Evolutionary conservation across 768 basidiomycete species (phyloP).

Genomic region (Punctularia strigosozonata): DNA sequence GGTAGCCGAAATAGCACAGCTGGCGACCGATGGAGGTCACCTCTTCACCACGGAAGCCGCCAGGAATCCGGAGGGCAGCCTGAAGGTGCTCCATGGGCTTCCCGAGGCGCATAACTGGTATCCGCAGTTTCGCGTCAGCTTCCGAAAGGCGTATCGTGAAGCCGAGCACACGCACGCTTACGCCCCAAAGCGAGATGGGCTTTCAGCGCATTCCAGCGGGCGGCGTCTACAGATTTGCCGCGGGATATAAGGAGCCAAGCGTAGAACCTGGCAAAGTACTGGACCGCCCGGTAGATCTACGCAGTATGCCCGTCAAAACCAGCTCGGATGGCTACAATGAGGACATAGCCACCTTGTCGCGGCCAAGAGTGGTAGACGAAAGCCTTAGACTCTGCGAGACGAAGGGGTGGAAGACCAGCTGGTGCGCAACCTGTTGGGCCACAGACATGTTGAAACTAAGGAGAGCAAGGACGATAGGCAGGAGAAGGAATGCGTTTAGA

Average conservation of each 20-base stretch:
- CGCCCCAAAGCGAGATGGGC: conserved; percentile 72
- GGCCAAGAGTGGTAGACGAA: conserved; percentile 69
- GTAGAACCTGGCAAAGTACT: conserved; percentile 84
- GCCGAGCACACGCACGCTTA: conserved; percentile 44
- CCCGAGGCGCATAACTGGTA: conserved; percentile 81
- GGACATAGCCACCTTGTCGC: conserved; percentile 65
- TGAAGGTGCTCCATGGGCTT: conserved; percentile 93
- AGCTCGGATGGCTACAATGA: background rate
- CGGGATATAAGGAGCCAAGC: conserved; percentile 69
- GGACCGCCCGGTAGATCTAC: conserved; percentile 80
- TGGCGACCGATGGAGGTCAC: conserved; percentile 75
- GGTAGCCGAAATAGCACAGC: conserved; percentile 80
- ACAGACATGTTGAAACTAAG: conserved; percentile 1
- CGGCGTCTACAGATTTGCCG: conserved; percentile 60
- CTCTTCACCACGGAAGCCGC: conserved; percentile 55
- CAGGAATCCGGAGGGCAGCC: conserved; percentile 65
- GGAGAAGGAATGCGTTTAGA: background rate
- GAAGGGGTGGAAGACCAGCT: conserved; percentile 77
- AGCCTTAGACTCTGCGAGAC: conserved; percentile 69
- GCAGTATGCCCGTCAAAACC: background rate
- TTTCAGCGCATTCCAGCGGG: conserved; percentile 78
- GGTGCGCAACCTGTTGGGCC: conserved; percentile 37
- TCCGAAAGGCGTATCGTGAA: background rate
- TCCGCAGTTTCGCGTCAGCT: background rate
- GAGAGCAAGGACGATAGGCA: background rate